Evolutionary conservation across 1,284 basidiomycete genomes (phyloP).

Genomic region (Cutaneotrichosporon daszewskae): DNA sequence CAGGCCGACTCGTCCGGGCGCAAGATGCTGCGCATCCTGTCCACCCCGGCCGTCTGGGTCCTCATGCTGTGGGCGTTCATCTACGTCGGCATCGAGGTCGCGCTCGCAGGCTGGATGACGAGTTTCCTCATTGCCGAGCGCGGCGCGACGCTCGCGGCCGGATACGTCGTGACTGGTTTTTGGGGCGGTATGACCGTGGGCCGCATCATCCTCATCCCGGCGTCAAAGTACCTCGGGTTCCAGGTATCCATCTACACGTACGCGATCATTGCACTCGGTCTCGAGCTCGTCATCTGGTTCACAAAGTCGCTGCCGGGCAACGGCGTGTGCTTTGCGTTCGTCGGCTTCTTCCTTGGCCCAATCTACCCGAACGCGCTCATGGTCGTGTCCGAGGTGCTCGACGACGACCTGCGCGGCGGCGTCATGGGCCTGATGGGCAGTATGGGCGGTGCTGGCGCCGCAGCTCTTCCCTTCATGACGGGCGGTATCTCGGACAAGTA

Average conservation of each 20-base stretch:
- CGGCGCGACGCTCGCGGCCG: slow-evolving; percentile 11
- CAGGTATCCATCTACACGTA: slow-evolving; percentile 22
- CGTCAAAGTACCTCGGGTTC: slow-evolving; percentile 24
- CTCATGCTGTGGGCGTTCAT: slow-evolving; percentile 13
- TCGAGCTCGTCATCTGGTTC: slow-evolving; percentile 59
- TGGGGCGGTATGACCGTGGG: slow-evolving; percentile 23
- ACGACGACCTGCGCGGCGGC: slow-evolving; percentile 56
- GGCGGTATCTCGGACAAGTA: slow-evolving; percentile 12
- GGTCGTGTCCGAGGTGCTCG: slow-evolving; percentile 55
- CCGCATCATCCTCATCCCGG: slow-evolving; percentile 19
- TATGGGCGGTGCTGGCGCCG: slow-evolving; percentile 59
- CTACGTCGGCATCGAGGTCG: slow-evolving; percentile 18
- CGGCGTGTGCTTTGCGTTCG: slow-evolving; percentile 56
- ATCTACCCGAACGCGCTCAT: slow-evolving; percentile 61
- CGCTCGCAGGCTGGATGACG: slow-evolving; percentile 9
- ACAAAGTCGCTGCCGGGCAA: slow-evolving; percentile 52
- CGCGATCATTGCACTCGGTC: slow-evolving; percentile 19
- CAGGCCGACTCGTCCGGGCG: slow-evolving; percentile 1
- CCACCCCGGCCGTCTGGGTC: slow-evolving; percentile 5
- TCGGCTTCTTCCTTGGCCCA: slow-evolving; percentile 51
- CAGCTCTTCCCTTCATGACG: slow-evolving; percentile 54
- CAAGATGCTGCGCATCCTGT: slow-evolving; percentile 17
- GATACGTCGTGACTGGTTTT: slow-evolving; percentile 20
- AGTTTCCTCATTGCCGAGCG: slow-evolving; percentile 19
- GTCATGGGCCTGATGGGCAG: slow-evolving; percentile 58